These are phyloP conservation scores for Sporothrix variecibatus DNA, from an alignment of 2,329 filamentous ascomycete genomes.

Conservation along the genomic window DNA sequence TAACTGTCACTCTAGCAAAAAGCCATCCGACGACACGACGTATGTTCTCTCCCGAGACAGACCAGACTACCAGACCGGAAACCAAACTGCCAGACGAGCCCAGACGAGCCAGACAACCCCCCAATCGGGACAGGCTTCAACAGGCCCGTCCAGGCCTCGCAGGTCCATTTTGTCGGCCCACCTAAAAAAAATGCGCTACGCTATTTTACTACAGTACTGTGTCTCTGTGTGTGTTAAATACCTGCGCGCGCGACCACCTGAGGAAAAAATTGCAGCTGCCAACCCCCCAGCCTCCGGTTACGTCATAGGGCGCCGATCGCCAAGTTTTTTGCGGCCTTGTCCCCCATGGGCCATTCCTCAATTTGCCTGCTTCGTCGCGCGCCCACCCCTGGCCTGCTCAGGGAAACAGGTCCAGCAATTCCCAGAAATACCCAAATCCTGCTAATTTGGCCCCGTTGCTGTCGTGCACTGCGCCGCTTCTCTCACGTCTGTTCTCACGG, in stretches of 20 bases:
- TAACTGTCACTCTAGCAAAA: not conserved
- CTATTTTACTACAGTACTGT: not conserved
- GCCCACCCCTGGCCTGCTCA: not conserved
- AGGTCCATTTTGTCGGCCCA: not conserved
- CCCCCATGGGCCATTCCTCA: slow-evolving; percentile 10
- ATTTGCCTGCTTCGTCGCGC: slow-evolving; percentile 18
- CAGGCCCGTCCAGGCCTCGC: not conserved
- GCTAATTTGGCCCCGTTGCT: not conserved
- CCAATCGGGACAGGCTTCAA: not conserved
- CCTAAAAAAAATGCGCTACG: not conserved
- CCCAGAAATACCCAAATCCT: not conserved
- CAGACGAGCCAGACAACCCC: not conserved
- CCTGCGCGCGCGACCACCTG: slow-evolving; percentile 10
- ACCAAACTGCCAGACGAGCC: not conserved
- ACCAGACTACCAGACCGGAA: not conserved
- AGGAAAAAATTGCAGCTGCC: not conserved
- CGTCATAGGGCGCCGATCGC: slow-evolving; percentile 30
- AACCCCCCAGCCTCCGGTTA: slow-evolving; percentile 23
- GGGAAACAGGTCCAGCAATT: not conserved
- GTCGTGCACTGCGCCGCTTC: not conserved
- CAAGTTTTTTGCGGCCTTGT: slow-evolving; percentile 19
- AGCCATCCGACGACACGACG: not conserved
- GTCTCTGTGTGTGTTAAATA: not conserved
- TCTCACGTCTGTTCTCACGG: not conserved
- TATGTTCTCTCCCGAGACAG: not conserved